Conservation (phyloP, 1,284 basidiomycete species). For the Fereydounia khargensis region DNA sequence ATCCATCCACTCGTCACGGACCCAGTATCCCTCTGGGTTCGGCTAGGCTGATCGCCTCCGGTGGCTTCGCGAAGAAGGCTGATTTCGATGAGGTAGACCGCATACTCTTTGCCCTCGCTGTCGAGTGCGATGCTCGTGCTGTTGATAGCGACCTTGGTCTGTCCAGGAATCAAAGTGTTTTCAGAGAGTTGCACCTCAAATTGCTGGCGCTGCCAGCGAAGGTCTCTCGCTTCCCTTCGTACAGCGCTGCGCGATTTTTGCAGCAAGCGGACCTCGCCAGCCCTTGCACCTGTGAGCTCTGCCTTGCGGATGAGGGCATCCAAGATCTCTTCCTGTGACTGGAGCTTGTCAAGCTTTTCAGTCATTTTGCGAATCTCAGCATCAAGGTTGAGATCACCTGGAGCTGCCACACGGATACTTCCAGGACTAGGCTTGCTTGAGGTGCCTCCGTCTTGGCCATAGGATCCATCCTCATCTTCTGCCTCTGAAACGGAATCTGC, state of each 20-base stretch:
- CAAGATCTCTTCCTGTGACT: conserved; percentile 77
- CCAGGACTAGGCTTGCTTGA: no score
- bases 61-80: conserved; percentile 57
- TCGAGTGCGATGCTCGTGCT: conserved; percentile 31
- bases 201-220: conserved; percentile 68
- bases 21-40: no score
- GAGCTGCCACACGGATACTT: not conserved
- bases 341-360: conserved; percentile 72
- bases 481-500: no score
- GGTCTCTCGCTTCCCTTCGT: conserved; percentile 75
- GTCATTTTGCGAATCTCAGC: conserved; percentile 48
- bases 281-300: conserved; percentile 79
- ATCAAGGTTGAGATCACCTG: conserved; percentile 11
- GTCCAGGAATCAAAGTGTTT: conserved; percentile 81
- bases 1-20: conserved; percentile 72
- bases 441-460: no score
- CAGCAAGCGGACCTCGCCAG: conserved; percentile 77
- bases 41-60: not conserved
- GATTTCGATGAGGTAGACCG: conserved; percentile 87
- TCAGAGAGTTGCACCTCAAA: conserved; percentile 79
- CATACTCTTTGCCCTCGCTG: conserved; percentile 81
- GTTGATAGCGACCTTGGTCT: conserved; percentile 60
- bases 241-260: conserved; percentile 77
- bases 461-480: no score
- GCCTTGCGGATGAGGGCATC: conserved; percentile 86